phyloP scores from a whole-genome alignment of 2,329 filamentous ascomycete species.

The Fusarium pseudonygamai region DNA sequence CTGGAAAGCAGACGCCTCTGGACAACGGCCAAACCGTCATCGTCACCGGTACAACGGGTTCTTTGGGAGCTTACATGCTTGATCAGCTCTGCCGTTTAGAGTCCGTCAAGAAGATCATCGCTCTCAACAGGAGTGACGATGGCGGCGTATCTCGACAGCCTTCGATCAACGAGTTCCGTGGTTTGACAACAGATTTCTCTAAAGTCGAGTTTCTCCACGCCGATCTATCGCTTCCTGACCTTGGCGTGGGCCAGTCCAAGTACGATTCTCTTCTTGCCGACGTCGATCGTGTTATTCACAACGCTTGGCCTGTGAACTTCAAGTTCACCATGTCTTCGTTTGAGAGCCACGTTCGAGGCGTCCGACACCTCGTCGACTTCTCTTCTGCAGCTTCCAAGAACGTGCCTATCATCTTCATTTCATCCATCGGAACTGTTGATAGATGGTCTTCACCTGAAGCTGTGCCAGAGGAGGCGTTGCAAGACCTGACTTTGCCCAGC shows the following conservation, averaged over 20 bases:
- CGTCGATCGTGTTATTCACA: slow-evolving; percentile 1
- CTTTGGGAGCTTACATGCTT: slow-evolving; percentile 6
- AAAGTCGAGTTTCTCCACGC: not conserved
- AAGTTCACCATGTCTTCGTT: slow-evolving; percentile 8
- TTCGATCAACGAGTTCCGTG: not conserved
- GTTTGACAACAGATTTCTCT: not conserved
- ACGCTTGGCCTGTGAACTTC: slow-evolving; percentile 18
- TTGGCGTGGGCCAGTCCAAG: not conserved
- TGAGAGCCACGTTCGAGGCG: not conserved
- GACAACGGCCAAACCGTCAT: not conserved
- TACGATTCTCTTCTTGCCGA: not conserved
- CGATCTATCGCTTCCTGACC: not conserved
- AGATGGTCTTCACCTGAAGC: not conserved
- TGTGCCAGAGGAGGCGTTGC: not conserved
- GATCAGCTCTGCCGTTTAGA: not conserved
- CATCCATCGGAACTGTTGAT: not conserved
- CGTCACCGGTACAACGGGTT: not conserved
- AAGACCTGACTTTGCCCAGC: not conserved
- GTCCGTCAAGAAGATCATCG: not conserved
- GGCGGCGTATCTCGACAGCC: not conserved
- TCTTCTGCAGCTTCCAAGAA: not conserved
- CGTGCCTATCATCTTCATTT: not conserved
- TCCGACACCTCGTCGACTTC: not conserved
- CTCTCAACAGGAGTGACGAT: not conserved
- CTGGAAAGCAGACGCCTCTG: rapidly evolving